These are phyloP conservation scores for Vachellia pachyceras DNA, from an alignment of 306 rosid genomes.

Conservation along the genomic window DNA sequence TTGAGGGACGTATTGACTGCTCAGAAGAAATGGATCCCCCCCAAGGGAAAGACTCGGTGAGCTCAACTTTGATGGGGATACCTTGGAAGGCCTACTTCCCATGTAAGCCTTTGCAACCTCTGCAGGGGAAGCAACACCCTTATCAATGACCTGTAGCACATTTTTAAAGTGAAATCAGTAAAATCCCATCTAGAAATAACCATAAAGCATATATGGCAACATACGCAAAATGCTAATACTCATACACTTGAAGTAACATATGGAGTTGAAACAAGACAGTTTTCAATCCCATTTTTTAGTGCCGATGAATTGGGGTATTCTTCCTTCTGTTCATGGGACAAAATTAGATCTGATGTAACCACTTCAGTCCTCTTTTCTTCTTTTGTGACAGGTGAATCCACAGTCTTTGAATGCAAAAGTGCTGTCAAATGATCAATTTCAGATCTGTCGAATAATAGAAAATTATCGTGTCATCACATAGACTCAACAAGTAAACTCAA, in stretches of 20 bases:
- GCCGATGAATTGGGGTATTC: slow-evolving; percentile 45
- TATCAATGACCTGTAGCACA: slow-evolving; percentile 70
- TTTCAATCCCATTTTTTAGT: slow-evolving; percentile 50
- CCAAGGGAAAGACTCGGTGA: slow-evolving; percentile 40
- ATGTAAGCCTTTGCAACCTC: slow-evolving; percentile 93
- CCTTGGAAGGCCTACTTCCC: slow-evolving; percentile 77
- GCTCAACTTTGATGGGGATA: slow-evolving; percentile 61
- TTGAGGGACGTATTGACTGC: slow-evolving; percentile 46
- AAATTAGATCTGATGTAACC: slow-evolving; percentile 45
- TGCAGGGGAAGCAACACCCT: slow-evolving; percentile 83
- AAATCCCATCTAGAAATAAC: slow-evolving; percentile 11
- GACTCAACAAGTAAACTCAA: slow-evolving; percentile 11
- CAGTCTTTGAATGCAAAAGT: slow-evolving; percentile 76
- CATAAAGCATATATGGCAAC: slow-evolving; percentile 2
- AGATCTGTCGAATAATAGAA: slow-evolving; percentile 58
- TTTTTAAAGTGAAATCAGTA: slow-evolving; percentile 31
- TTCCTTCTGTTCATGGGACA: slow-evolving; percentile 48
- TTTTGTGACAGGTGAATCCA: slow-evolving; percentile 52
- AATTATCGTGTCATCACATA: slow-evolving; percentile 17
- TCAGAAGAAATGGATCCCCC: slow-evolving; percentile 49
- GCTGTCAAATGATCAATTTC: slow-evolving; percentile 90
- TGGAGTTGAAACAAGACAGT: slow-evolving; percentile 52
- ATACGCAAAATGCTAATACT: slow-evolving; percentile 14
- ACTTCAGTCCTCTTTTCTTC: slow-evolving; percentile 52
- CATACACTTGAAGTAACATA: slow-evolving; percentile 60